Evolutionary conservation across 257 asterid species (phyloP).

Genomic region (Anisodus tanguticus): DNA sequence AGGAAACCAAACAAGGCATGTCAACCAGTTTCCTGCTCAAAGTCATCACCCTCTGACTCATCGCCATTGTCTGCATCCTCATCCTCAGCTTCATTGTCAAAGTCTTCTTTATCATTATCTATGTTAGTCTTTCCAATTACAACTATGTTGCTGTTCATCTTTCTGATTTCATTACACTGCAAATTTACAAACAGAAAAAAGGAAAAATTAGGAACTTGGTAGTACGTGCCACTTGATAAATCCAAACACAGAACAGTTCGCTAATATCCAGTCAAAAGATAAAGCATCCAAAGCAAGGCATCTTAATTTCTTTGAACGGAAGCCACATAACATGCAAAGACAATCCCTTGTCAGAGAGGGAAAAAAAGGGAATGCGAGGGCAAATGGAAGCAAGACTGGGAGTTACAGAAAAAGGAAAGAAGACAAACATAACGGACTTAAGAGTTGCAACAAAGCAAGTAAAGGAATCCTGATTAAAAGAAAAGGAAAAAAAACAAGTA

Average conservation of each 20-base stretch:
- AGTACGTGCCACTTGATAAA: neutral
- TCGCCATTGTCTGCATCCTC: slow-evolving; percentile 91
- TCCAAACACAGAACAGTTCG: neutral
- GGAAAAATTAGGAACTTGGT: neutral
- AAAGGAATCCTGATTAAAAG: neutral
- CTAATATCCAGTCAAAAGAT: neutral
- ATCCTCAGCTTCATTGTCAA: slow-evolving; percentile 87
- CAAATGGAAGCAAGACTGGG: neutral
- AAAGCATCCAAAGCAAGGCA: neutral
- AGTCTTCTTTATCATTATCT: slow-evolving; percentile 82
- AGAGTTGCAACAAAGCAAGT: neutral
- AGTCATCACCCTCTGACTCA: slow-evolving; percentile 93
- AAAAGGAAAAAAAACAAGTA: neutral
- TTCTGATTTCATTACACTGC: slow-evolving; percentile 83
- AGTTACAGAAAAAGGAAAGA: neutral
- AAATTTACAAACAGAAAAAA: neutral
- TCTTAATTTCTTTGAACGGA: neutral
- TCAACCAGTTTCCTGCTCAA: slow-evolving; percentile 93
- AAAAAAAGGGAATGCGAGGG: neutral
- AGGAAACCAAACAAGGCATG: neutral
- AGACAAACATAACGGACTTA: neutral
- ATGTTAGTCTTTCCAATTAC: slow-evolving; percentile 71
- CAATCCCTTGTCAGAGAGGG: neutral
- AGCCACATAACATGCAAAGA: neutral
- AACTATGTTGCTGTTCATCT: slow-evolving; percentile 58